Base-by-base conservation (phyloP, 2,329 filamentous ascomycete genomes). In the Clonostachys solani region DNA sequence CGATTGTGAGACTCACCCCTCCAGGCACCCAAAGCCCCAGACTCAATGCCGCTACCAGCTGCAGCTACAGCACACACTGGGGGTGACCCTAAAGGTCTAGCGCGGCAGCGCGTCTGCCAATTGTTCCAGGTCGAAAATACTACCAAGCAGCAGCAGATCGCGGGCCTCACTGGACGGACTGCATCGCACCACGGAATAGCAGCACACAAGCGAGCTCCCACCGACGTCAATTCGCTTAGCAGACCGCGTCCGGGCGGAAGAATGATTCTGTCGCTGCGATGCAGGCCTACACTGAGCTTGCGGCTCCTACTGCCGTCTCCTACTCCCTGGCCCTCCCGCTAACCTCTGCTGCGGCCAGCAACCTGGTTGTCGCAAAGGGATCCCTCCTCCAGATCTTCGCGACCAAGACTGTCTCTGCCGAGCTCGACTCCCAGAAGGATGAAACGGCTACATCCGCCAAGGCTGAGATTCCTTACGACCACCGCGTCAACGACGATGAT, bases 281-380 rank as follows among this genome's bases (percentile, higher is more conserved):
- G 92, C 92, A 97, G 81, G 95, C 90, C 77, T 97, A 97, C 73
- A 92, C 90, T 62, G 94, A 99, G 78, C 78, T 99, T 66, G 84
- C 90, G 66, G 88, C 92, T 74, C 92, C 94, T 47, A 95, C 92
- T 65, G 92, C 92, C 65, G 91, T 97, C 70, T 92, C 90, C 60
- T 87, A 96, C 72, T 89, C 92, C 54, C 72, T 96, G 60, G 80
- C 77, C 50, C 71, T 96, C 38, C 82, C 91, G 35, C 91, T 99
- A 62, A 77, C 86, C 42, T 86, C 87, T 42, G 70, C 88, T 44
- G 78, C 84, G 54, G 83, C 87, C 57, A 86, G 80, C 66, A 96
- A 97, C 65, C 81, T 99, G 55, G 75, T 96, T 56, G 84, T 99
- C 69, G 91, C 90, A 59, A 95, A 92, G 72, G 91, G 90, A 49